Percentiles rank a stretch among this genome's conserved stretches.
These are phyloP conservation scores for Naumovozyma baii DNA, from an alignment of 805 yeast species.

Conservation along the genomic window DNA sequence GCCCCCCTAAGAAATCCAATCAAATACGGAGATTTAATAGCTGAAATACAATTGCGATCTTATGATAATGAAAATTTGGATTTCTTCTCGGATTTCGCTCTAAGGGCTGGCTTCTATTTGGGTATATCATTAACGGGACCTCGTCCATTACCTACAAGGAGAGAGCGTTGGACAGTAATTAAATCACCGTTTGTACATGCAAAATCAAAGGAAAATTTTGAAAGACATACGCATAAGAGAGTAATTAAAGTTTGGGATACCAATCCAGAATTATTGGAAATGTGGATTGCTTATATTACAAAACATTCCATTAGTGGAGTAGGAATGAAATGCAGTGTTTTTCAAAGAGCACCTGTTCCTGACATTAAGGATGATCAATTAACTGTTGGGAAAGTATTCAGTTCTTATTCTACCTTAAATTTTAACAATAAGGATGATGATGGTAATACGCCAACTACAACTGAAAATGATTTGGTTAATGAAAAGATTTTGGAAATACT, in stretches of 20 bases:
- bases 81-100: conserved; percentile 73
- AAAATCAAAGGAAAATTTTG: conserved; percentile 87
- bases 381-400: neutral
- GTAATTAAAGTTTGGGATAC: conserved; percentile 72
- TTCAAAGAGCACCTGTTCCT: conserved; percentile 35
- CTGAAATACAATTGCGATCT: conserved; percentile 66
- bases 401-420: neutral
- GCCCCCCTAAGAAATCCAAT: conserved; percentile 65
- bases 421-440: neutral
- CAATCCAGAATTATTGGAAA: conserved; percentile 72
- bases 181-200: conserved; percentile 91
- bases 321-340: conserved; percentile 67
- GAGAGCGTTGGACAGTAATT: conserved; percentile 88
- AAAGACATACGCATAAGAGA: conserved; percentile 75
- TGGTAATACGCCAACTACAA: neutral
- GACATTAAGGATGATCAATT: neutral
- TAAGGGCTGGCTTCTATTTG: conserved; percentile 82
- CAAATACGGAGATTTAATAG: conserved; percentile 66
- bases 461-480: conserved; percentile 20
- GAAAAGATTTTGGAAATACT: conserved; percentile 61
- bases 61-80: conserved; percentile 62
- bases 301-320: conserved; percentile 76
- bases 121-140: conserved; percentile 82
- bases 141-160: conserved; percentile 53
- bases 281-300: conserved; percentile 67